Conservation (phyloP, 2,329 filamentous ascomycete species). For the Plectosphaerella sp. region DNA sequence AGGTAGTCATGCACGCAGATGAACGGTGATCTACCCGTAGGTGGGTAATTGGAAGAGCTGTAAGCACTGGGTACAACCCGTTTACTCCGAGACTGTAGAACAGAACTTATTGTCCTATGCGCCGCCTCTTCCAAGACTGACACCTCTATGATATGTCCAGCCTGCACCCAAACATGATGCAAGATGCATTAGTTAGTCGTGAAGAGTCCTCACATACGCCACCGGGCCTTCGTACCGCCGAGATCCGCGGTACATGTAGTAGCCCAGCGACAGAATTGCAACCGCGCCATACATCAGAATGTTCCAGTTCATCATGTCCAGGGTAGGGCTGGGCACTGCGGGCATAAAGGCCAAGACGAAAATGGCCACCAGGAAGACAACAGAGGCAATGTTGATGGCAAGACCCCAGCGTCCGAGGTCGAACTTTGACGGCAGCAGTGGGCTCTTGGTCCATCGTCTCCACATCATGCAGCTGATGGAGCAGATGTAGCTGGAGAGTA, state of each 20-base stretch:
- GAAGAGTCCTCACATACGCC: slow-evolving; percentile 8
- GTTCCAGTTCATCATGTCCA: slow-evolving; percentile 45
- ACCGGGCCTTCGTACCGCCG: slow-evolving; percentile 9
- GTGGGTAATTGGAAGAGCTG: no score
- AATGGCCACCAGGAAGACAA: slow-evolving; percentile 38
- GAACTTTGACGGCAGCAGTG: slow-evolving; percentile 14
- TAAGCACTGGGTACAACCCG: no score
- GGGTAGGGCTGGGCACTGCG: slow-evolving; percentile 24
- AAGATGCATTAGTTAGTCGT: no score
- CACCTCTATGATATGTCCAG: no score
- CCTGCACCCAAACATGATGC: no score
- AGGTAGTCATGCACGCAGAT: no score
- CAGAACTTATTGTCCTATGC: no score
- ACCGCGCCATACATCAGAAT: slow-evolving; percentile 35
- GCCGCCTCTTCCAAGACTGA: no score
- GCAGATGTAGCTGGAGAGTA: slow-evolving; percentile 48
- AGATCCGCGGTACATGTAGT: slow-evolving; percentile 27
- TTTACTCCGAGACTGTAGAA: no score
- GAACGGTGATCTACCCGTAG: no score
- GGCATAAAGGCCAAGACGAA: slow-evolving; percentile 48
- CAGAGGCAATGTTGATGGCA: slow-evolving; percentile 34
- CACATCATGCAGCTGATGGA: slow-evolving; percentile 39
- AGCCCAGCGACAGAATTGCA: slow-evolving; percentile 30
- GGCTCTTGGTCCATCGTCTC: slow-evolving; percentile 28
- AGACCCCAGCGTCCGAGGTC: slow-evolving; percentile 36